Conservation (phyloP, 306 rosid genomes). For the Cicer cuneatum region DNA sequence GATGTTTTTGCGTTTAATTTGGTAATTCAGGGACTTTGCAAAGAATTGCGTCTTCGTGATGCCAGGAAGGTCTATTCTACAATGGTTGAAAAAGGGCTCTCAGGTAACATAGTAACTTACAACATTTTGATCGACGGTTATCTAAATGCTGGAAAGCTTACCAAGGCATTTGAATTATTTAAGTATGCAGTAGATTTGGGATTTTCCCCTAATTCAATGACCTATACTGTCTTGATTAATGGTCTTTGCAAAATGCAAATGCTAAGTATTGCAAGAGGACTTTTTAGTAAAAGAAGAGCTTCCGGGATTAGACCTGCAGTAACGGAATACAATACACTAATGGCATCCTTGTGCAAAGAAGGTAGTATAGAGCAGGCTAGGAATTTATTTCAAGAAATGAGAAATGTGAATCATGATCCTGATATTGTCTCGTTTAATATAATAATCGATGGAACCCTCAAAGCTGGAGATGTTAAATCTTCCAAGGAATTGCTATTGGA, state of each 20-base stretch:
- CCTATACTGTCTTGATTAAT: conserved; percentile 66
- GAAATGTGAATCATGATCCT: conserved; percentile 52
- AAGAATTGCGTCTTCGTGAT: conserved; percentile 55
- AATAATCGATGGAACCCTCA: conserved; percentile 69
- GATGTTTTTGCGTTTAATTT: conserved; percentile 59
- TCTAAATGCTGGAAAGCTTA: conserved; percentile 54
- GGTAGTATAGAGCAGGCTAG: conserved; percentile 77
- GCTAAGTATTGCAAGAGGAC: conserved; percentile 73
- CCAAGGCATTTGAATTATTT: conserved; percentile 63
- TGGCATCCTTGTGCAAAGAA: conserved; percentile 74
- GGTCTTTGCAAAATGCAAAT: conserved; percentile 85
- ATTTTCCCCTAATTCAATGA: conserved; percentile 57
- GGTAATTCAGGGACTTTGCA: conserved; percentile 69
- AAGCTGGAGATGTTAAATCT: conserved; percentile 66
- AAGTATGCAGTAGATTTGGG: conserved; percentile 61
- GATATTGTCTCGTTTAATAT: conserved; percentile 69
- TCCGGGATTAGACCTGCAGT: conserved; percentile 64
- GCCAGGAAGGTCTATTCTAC: conserved; percentile 58
- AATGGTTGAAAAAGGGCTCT: conserved; percentile 65
- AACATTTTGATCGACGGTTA: conserved; percentile 68
- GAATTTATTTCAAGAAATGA: conserved; percentile 69
- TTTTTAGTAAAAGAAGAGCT: conserved; percentile 60
- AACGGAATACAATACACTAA: conserved; percentile 62
- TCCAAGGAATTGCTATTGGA: conserved; percentile 61
- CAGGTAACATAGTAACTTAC: conserved; percentile 58